These are phyloP conservation scores for Articulospora tetracladia DNA, from an alignment of 495 filamentous ascomycete genomes.

Conservation along the genomic window DNA sequence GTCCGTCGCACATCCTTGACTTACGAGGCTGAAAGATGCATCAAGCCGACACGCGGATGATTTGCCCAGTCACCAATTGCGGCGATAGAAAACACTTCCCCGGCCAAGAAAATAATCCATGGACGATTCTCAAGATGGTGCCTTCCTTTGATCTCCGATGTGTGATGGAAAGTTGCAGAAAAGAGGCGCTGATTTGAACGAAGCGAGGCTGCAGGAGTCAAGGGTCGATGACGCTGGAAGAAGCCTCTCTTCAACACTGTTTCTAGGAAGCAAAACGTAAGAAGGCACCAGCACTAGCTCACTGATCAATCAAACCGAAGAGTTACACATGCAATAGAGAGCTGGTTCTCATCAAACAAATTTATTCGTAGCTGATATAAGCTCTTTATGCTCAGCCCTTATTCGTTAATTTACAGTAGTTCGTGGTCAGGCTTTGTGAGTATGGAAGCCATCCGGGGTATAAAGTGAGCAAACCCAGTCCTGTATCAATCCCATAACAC, in stretches of 20 bases:
- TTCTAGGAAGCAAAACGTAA: not conserved
- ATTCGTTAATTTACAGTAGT: not conserved
- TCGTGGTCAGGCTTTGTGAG: not conserved
- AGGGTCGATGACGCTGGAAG: no score
- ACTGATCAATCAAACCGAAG: no score
- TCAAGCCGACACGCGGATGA: not conserved
- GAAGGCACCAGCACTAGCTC: no score
- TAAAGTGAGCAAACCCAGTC: conserved; percentile 1
- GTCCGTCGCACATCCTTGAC: not conserved
- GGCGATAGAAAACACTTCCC: not conserved
- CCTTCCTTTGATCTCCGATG: not conserved
- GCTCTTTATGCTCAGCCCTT: not conserved
- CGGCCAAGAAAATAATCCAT: conserved; percentile 1
- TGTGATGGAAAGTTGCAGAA: not conserved
- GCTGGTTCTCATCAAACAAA: no score
- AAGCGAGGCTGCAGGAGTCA: not conserved
- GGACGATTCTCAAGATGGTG: not conserved
- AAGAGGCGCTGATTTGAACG: not conserved
- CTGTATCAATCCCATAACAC: not conserved
- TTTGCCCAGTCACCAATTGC: not conserved
- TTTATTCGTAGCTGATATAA: not conserved
- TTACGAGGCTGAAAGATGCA: conserved; percentile 15
- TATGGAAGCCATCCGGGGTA: not conserved
- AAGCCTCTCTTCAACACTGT: no score
- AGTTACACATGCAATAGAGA: no score